phyloP scores from a whole-genome alignment of 441 rosid genomes.

The Monsonia emarginata region DNA sequence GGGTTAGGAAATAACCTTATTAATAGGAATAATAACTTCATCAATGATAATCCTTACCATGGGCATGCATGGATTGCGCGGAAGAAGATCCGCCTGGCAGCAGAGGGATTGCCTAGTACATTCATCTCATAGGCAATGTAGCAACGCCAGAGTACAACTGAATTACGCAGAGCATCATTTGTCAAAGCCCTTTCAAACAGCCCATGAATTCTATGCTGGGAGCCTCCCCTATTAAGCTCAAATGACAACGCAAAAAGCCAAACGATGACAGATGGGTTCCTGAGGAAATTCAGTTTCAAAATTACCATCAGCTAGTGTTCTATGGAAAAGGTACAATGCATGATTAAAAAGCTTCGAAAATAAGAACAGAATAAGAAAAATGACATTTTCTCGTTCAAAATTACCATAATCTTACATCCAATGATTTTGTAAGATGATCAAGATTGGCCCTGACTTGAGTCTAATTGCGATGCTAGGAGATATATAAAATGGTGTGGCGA shows the following conservation, averaged over 20 bases:
- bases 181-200: conserved; percentile 83
- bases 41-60: conserved; percentile 40
- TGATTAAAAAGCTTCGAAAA: neutral
- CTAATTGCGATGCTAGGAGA: too few species aligned
- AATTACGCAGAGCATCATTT: conserved; percentile 40
- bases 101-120: conserved; percentile 42
- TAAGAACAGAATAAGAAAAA: neutral
- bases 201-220: conserved; percentile 65
- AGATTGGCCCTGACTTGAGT: too few species aligned
- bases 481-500: too few species aligned
- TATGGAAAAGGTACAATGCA: neutral
- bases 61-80: conserved; percentile 93
- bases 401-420: too few species aligned
- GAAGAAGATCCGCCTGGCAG: conserved; percentile 70
- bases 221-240: conserved; percentile 63
- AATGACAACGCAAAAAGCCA: conserved; percentile 77
- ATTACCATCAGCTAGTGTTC: neutral
- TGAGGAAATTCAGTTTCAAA: conserved; percentile 21
- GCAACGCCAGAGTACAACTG: conserved; percentile 75
- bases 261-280: conserved; percentile 62
- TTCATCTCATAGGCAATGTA: conserved; percentile 74
- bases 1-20: neutral
- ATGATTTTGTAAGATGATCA: too few species aligned
- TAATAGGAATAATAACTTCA: neutral
- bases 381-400: too few species aligned